Conservation (phyloP, 306 rosid genomes). For the Casuarina equisetifolia region DNA sequence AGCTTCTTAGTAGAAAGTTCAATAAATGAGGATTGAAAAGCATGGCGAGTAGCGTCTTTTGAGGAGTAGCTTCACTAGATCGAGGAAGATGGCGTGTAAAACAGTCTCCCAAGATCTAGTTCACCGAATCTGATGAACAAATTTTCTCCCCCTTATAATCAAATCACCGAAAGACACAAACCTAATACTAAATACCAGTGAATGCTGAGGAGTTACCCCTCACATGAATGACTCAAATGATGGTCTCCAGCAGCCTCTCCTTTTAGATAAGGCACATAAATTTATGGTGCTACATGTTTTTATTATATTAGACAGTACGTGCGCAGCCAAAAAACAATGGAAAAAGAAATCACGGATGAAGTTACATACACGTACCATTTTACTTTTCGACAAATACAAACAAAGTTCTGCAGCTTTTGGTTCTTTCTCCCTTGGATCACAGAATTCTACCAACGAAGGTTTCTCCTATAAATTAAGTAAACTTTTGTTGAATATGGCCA, state of each 20-base stretch:
- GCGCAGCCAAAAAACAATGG: no score
- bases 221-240: background rate
- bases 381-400: no score
- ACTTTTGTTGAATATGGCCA: no score
- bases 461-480: no score
- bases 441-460: no score
- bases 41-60: conserved; percentile 24
- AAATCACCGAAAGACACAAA: conserved; percentile 3
- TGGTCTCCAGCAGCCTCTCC: background rate
- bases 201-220: background rate
- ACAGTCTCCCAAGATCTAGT: background rate
- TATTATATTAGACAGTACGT: no score
- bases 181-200: background rate
- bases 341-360: no score
- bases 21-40: conserved; percentile 1
- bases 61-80: conserved; percentile 1
- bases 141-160: background rate
- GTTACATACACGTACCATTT: no score
- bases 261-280: background rate
- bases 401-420: no score
- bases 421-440: no score
- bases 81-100: background rate
- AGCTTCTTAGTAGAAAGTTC: background rate
- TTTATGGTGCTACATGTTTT: no score
- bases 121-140: conserved; percentile 12